phyloP scores from a whole-genome alignment of 2,329 filamentous ascomycete species.

The Venturia effusa region DNA sequence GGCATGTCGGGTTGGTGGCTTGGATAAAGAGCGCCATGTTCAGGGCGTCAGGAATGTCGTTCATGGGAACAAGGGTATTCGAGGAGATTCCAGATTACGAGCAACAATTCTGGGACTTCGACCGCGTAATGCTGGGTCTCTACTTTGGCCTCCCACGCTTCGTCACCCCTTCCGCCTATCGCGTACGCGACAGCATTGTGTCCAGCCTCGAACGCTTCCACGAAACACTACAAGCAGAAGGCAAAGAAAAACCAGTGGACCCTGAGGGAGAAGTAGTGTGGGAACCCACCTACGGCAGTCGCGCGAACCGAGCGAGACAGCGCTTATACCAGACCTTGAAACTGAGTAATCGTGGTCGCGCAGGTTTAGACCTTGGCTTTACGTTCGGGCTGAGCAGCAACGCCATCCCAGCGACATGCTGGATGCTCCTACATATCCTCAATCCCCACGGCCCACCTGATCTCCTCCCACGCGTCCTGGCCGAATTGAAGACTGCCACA shows the following conservation, averaged over 20 bases:
- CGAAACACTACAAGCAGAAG: slow-evolving; percentile 13
- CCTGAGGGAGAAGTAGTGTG: slow-evolving; percentile 15
- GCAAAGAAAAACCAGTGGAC: slow-evolving; percentile 6
- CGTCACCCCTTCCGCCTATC: slow-evolving; percentile 17
- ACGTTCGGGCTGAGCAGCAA: slow-evolving; percentile 23
- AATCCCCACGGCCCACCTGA: slow-evolving; percentile 17
- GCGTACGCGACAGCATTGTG: slow-evolving; percentile 16
- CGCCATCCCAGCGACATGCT: slow-evolving; percentile 21
- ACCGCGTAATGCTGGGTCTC: slow-evolving; percentile 19
- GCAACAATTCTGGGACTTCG: slow-evolving; percentile 22
- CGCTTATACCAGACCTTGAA: slow-evolving; percentile 17
- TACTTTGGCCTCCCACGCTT: slow-evolving; percentile 20
- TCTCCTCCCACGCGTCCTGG: slow-evolving; percentile 18
- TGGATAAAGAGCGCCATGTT: slow-evolving; percentile 23
- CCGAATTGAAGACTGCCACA: slow-evolving; percentile 17
- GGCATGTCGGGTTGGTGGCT: slow-evolving; percentile 16
- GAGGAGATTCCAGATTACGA: slow-evolving; percentile 20
- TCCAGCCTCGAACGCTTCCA: slow-evolving; percentile 20
- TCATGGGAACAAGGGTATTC: slow-evolving; percentile 21
- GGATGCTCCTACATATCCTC: slow-evolving; percentile 24
- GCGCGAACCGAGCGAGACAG: slow-evolving; percentile 21
- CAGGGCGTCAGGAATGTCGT: slow-evolving; percentile 19
- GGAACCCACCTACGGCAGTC: slow-evolving; percentile 21
- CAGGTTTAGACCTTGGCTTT: slow-evolving; percentile 21
- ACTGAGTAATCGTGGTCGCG: slow-evolving; percentile 16